Conservation (phyloP, 2,329 filamentous ascomycete genomes). For the Colletotrichum godetiae region DNA sequence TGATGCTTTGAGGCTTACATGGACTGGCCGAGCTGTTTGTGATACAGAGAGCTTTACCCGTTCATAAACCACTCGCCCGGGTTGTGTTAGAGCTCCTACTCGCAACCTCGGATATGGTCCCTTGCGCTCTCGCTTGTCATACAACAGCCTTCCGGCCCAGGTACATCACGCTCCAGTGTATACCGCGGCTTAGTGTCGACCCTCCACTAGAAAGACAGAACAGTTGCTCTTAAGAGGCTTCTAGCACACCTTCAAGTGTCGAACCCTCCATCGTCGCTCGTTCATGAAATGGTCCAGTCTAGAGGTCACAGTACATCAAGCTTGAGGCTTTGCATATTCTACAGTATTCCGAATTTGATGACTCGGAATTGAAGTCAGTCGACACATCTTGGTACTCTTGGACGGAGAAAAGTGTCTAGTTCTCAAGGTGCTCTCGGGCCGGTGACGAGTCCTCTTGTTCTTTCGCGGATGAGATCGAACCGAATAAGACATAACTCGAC, state of each 20-base stretch:
- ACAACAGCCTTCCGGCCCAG: neutral
- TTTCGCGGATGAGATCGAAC: neutral
- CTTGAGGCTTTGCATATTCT: neutral
- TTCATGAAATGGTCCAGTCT: neutral
- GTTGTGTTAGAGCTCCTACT: neutral
- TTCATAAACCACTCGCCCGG: neutral
- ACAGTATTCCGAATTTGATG: neutral
- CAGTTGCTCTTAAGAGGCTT: neutral
- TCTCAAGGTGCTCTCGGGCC: neutral
- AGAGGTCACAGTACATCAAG: neutral
- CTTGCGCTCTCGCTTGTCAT: neutral
- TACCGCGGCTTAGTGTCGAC: neutral
- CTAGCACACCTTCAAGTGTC: neutral
- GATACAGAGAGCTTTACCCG: neutral
- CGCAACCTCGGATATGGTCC: neutral
- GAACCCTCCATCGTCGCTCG: neutral
- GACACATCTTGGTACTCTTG: too few species aligned
- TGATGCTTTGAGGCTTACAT: neutral
- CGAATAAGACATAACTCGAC: neutral
- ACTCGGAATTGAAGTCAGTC: neutral
- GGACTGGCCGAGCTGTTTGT: neutral
- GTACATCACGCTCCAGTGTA: neutral
- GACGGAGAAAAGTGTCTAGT: neutral
- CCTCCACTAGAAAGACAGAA: neutral
- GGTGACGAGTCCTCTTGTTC: neutral